phyloP scores from a whole-genome alignment of 176 grass and related monocot species.

The Carex cristatella region DNA sequence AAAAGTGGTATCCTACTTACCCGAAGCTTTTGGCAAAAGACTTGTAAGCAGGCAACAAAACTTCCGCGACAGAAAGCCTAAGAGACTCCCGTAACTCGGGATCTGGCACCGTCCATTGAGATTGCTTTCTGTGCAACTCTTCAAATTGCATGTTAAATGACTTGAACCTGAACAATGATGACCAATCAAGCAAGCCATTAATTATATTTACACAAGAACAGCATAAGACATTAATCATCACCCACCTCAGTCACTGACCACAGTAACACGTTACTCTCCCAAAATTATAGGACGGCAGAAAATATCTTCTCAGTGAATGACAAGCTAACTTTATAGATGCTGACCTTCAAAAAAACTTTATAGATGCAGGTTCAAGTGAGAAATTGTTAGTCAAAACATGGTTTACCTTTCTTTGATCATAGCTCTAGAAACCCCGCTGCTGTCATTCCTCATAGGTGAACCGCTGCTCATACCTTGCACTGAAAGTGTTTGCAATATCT shows the following conservation, averaged over 20 bases:
- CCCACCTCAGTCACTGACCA: background rate
- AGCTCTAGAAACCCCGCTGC: conserved; percentile 64
- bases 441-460: conserved; percentile 42
- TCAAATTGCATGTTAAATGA: conserved; percentile 88
- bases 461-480: background rate
- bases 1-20: conserved; percentile 33
- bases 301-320: background rate
- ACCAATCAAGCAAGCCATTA: background rate
- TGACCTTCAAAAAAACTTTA: background rate
- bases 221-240: background rate
- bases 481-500: too few species aligned
- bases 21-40: conserved; percentile 87
- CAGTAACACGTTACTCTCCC: background rate
- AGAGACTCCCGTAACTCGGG: conserved; percentile 82
- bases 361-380: background rate
- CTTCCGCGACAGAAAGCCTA: conserved; percentile 79
- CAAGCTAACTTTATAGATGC: background rate
- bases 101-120: conserved; percentile 83
- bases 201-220: background rate
- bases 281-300: background rate
- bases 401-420: conserved; percentile 67
- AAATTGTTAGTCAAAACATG: background rate
- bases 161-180: conserved; percentile 55
- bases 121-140: conserved; percentile 80
- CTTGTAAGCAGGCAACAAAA: conserved; percentile 81